phyloP scores from a whole-genome alignment of 2,329 filamentous ascomycete genomes.

The Arthroderma sp. region DNA sequence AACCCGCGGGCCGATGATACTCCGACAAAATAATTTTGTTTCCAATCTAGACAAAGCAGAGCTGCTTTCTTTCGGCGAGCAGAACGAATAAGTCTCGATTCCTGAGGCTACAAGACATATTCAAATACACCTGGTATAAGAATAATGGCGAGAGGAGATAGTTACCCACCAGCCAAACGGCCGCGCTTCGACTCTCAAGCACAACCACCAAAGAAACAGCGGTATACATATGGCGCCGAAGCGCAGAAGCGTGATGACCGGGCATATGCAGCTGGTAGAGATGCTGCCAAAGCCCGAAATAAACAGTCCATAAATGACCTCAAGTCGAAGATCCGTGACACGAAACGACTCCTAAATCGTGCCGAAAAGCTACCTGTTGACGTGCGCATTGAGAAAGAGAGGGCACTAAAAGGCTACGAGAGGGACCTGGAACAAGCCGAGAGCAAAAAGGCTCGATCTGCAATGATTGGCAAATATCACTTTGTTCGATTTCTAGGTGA shows the following conservation, averaged over 20 bases:
- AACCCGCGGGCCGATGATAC: no score
- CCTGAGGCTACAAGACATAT: no score
- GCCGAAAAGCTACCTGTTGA: conserved; percentile 36
- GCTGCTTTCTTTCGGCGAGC: no score
- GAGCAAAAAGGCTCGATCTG: conserved; percentile 36
- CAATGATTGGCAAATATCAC: conserved; percentile 49
- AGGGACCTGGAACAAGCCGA: conserved; percentile 41
- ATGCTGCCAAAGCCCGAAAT: conserved; percentile 1
- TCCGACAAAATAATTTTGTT: no score
- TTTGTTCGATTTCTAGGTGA: conserved; percentile 51
- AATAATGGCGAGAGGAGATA: no score
- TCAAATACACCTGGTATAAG: no score
- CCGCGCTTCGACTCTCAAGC: background rate
- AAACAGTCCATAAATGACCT: conserved; percentile 33
- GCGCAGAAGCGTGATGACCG: background rate
- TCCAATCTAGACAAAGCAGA: no score
- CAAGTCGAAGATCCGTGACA: conserved; percentile 43
- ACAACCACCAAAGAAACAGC: conserved; percentile 1
- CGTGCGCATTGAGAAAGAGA: conserved; percentile 44
- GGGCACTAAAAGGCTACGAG: conserved; percentile 43
- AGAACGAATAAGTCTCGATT: no score
- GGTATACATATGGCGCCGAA: conserved; percentile 1
- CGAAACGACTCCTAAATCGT: conserved; percentile 39
- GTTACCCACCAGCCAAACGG: background rate
- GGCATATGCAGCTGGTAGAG: background rate